Evolutionary conservation across 257 asterid genomes (phyloP).

Genomic region (Solanum neorickii): DNA sequence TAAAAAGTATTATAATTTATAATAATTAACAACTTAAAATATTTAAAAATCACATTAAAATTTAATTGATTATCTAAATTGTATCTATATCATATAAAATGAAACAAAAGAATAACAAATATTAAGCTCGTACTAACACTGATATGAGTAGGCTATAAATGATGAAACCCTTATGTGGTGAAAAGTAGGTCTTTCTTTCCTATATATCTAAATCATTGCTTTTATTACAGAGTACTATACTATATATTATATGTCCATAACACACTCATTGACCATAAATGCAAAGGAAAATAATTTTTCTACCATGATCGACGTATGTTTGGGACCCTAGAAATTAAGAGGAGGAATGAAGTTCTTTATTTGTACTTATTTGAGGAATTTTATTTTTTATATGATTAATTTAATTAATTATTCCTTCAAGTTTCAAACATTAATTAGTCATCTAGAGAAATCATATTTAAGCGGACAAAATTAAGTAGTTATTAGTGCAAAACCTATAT

Average conservation of each 20-base stretch:
- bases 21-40: too few relatives aligned
- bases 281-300: not conserved
- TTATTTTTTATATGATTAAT: not conserved
- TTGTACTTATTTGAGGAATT: not conserved
- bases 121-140: too few relatives aligned
- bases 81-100: too few relatives aligned
- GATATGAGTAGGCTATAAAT: not conserved
- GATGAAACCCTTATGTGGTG: not conserved
- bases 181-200: not conserved
- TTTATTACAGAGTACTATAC: not conserved
- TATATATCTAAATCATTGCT: not conserved
- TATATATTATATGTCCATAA: not conserved
- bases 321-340: not conserved
- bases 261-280: not conserved
- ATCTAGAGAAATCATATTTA: not conserved
- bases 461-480: not conserved
- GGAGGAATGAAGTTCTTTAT: not conserved
- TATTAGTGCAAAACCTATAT: not conserved
- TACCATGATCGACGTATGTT: not conserved
- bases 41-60: too few relatives aligned
- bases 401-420: not conserved
- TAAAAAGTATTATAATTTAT: too few relatives aligned
- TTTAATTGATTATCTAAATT: too few relatives aligned
- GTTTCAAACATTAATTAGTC: not conserved
- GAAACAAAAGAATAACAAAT: too few relatives aligned